phyloP scores from a whole-genome alignment of 306 rosid species.

The Ormosia emarginata region DNA sequence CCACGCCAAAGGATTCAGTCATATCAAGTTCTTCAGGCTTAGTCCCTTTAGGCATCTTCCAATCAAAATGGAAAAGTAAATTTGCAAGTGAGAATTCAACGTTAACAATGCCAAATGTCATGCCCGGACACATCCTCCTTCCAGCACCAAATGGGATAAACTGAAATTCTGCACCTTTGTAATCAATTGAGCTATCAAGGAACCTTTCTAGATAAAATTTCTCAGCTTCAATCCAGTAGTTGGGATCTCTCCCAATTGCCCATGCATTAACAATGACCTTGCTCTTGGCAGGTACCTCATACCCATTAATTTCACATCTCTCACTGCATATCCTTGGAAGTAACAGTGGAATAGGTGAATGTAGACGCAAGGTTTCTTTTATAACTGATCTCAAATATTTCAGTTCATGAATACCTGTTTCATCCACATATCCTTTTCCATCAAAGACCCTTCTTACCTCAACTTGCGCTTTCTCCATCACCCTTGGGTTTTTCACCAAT shows the following conservation, averaged over 20 bases:
- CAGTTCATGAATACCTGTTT: conserved; percentile 19
- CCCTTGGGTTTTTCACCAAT: conserved; percentile 32
- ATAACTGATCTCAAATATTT: conserved; percentile 21
- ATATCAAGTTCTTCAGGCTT: conserved; percentile 11
- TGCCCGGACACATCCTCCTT: conserved; percentile 14
- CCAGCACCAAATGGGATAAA: conserved; percentile 37
- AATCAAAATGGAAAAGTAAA: conserved; percentile 36
- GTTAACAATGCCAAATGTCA: conserved; percentile 1
- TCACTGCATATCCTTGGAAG: conserved; percentile 43
- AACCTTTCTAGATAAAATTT: conserved; percentile 33
- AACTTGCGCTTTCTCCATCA: conserved; percentile 33
- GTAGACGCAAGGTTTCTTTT: conserved; percentile 31
- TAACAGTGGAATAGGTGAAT: conserved; percentile 27
- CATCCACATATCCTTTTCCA: conserved; percentile 22
- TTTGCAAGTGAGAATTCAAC: conserved; percentile 30
- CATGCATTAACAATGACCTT: conserved; percentile 33
- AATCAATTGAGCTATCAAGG: conserved; percentile 14
- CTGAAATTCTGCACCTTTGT: conserved; percentile 23
- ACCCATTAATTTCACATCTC: conserved; percentile 31
- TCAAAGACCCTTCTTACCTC: conserved; percentile 35
- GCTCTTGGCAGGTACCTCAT: conserved; percentile 18
- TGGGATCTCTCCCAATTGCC: conserved; percentile 37
- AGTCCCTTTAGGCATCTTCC: conserved; percentile 21
- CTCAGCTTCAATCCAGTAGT: conserved; percentile 24
- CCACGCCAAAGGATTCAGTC: conserved; percentile 19